Percentiles rank a stretch among this genome's conserved stretches.
Conservation (phyloP, 345 rosid species). For the Populus deltoides region DNA sequence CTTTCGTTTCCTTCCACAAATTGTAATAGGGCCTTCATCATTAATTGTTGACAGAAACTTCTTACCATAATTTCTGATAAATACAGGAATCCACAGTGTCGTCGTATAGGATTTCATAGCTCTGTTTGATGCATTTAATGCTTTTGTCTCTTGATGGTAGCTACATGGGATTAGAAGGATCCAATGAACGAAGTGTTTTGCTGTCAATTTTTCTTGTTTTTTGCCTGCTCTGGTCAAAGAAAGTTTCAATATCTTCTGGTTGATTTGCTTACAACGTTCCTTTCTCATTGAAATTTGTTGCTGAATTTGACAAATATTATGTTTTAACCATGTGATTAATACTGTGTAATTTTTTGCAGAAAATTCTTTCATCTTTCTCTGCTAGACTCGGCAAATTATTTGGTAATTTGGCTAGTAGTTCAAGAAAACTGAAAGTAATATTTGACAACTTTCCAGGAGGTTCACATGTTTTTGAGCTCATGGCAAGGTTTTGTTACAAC, state of each 20-base stretch:
- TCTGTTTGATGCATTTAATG: constrained; percentile 11
- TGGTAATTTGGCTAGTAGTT: constrained; percentile 3
- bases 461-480: constrained; percentile 52
- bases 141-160: not conserved
- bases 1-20: constrained; percentile 4
- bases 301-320: not conserved
- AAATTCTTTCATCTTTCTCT: constrained; percentile 36
- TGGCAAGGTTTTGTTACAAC: constrained; percentile 47
- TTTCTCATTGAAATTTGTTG: not conserved
- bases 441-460: constrained; percentile 55
- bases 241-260: not conserved
- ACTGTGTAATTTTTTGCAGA: constrained; percentile 21
- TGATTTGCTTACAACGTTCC: not conserved
- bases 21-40: constrained; percentile 9
- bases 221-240: not conserved
- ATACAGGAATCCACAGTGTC: not conserved
- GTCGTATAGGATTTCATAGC: not conserved
- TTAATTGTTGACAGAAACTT: constrained; percentile 25
- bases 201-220: not conserved
- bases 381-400: constrained; percentile 37
- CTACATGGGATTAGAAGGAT: not conserved
- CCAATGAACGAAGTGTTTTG: not conserved
- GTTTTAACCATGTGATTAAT: not conserved
- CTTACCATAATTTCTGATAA: not conserved
- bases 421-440: constrained; percentile 37